Evolutionary conservation across 2,329 filamentous ascomycete genomes (phyloP).

Genomic region (Aspergillus costaricaensis): DNA sequence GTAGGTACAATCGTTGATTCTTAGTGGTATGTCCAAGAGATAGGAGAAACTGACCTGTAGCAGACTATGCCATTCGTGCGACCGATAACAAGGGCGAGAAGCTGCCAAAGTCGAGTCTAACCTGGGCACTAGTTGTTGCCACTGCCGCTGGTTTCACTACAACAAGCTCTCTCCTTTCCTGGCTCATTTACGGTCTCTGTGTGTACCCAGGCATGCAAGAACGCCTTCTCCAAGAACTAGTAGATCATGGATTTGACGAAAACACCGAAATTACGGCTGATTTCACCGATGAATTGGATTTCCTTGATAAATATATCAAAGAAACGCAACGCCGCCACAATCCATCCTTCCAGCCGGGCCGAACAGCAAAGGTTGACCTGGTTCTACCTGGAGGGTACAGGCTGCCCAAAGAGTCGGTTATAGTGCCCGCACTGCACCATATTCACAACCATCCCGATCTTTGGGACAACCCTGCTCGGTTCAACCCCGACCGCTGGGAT

Average conservation of each 20-base stretch:
- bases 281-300: conserved; percentile 50
- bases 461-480: conserved; percentile 60
- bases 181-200: conserved; percentile 58
- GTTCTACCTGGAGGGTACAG: conserved; percentile 62
- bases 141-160: conserved; percentile 65
- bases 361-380: conserved; percentile 57
- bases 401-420: conserved; percentile 53
- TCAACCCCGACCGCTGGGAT: conserved; percentile 63
- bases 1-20: conserved; percentile 10
- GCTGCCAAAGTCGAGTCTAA: conserved; percentile 48
- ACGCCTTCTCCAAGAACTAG: conserved; percentile 58
- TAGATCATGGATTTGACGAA: conserved; percentile 52
- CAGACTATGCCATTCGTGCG: conserved; percentile 57
- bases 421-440: conserved; percentile 53
- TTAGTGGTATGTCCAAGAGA: too few species aligned
- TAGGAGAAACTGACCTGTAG: too few species aligned
- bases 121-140: conserved; percentile 52
- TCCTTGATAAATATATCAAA: conserved; percentile 50
- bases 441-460: conserved; percentile 54
- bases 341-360: conserved; percentile 62
- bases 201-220: conserved; percentile 60
- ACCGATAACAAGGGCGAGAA: conserved; percentile 58
- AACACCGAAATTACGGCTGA: conserved; percentile 34
- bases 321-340: conserved; percentile 63
- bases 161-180: conserved; percentile 60